These are phyloP conservation scores for Carex arenaria DNA, from an alignment of 202 grass and related monocot species.

Conservation along the genomic window DNA sequence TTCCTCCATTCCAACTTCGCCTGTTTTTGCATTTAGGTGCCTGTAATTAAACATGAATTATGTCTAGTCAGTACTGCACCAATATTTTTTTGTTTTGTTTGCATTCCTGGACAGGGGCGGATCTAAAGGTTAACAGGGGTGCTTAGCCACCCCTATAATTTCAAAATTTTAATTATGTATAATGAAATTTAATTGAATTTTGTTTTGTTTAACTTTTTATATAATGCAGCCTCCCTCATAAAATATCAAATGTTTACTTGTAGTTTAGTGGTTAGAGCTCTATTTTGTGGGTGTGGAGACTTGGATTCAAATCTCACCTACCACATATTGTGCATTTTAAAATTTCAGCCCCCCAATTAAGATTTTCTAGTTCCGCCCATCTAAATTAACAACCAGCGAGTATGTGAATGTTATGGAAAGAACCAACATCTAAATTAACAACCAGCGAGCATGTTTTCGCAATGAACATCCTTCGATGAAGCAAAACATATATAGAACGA, in stretches of 20 bases:
- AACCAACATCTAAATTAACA: background rate
- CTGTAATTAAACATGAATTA: slow-evolving; percentile 27
- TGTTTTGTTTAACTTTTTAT: no score
- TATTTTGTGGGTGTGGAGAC: no score
- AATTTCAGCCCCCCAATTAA: no score
- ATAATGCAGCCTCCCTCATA: no score
- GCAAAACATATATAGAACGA: background rate
- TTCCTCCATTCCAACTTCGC: background rate
- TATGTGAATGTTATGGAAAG: background rate
- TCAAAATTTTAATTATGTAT: no score
- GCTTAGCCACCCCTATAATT: no score
- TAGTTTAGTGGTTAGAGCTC: no score
- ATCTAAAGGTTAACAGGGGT: no score
- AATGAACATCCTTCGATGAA: background rate
- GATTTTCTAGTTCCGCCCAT: background rate
- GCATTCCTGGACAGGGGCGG: background rate
- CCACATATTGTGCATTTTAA: no score
- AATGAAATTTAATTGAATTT: no score
- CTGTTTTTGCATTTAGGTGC: slow-evolving; percentile 43
- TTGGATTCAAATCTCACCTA: no score
- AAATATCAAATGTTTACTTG: no score
- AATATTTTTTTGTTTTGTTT: background rate
- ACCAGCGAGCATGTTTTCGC: background rate
- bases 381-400: background rate
- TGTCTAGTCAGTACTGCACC: background rate